Conservation (phyloP, 192 early-diverging fungal species). For the Phlyctochytrium arcticum region DNA sequence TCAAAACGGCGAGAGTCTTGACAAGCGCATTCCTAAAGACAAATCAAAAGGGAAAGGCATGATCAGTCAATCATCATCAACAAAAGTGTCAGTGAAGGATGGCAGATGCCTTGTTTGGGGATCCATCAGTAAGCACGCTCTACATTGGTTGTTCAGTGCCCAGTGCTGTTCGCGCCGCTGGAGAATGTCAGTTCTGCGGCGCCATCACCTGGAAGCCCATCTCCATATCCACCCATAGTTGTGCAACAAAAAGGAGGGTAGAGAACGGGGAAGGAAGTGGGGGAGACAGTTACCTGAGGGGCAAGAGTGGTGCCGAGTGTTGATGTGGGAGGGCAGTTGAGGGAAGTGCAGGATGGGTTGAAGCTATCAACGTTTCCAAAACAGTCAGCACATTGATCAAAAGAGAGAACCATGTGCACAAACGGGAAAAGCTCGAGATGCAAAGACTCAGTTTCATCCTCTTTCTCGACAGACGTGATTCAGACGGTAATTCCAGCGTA, state of each 20-base stretch:
- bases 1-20: not conserved
- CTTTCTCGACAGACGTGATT: conserved; percentile 23
- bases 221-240: not conserved
- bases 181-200: conserved; percentile 25
- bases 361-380: not conserved
- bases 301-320: too few relatives aligned
- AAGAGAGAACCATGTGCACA: not conserved
- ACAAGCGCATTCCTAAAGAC: not conserved
- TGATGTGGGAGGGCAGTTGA: too few relatives aligned
- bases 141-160: too few relatives aligned
- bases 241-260: too few relatives aligned
- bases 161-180: conserved; percentile 22
- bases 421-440: not conserved
- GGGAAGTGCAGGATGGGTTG: too few relatives aligned
- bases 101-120: too few relatives aligned
- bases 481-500: conserved; percentile 31
- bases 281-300: too few relatives aligned
- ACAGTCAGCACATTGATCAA: not conserved
- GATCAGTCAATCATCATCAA: conserved; percentile 5
- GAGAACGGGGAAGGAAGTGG: too few relatives aligned
- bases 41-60: not conserved
- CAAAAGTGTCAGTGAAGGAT: too few relatives aligned
- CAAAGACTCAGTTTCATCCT: conserved; percentile 21
- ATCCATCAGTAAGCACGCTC: too few relatives aligned
- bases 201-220: conserved; percentile 9